Percentiles rank a stretch among this genome's conserved stretches.
Conservation (phyloP, 108 stramenopile genomes). For the Cyclotella cryptica region DNA sequence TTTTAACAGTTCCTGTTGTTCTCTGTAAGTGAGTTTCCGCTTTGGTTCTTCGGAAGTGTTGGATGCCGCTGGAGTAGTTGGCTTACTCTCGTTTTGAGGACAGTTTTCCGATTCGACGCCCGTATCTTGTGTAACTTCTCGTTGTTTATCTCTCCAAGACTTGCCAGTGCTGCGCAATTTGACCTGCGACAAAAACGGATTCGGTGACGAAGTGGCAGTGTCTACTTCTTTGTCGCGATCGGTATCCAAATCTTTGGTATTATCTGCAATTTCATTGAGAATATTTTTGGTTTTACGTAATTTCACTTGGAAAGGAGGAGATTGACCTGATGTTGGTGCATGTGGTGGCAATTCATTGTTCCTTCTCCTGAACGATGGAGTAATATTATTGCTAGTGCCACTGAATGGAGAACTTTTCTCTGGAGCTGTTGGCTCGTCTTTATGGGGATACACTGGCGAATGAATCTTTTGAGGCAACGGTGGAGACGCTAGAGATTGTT, state of each 20-base stretch:
- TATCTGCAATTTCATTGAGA: background rate
- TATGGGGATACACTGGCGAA: too few species aligned
- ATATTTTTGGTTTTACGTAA: slow-evolving; percentile 33
- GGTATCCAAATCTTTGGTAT: background rate
- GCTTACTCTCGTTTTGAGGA: slow-evolving; percentile 28
- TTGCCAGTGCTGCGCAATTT: slow-evolving; percentile 50
- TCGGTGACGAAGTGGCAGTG: slow-evolving; percentile 2
- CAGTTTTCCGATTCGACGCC: slow-evolving; percentile 48
- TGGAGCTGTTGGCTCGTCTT: background rate
- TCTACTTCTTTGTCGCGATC: slow-evolving; percentile 1
- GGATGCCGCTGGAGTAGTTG: background rate
- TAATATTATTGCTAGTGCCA: background rate
- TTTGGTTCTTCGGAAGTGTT: slow-evolving; percentile 19
- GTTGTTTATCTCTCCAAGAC: slow-evolving; percentile 11
- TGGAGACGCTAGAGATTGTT: background rate
- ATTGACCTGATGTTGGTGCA: slow-evolving; percentile 1
- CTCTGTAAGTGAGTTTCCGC: slow-evolving; percentile 26
- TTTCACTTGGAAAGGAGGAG: slow-evolving; percentile 29
- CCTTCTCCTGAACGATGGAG: background rate
- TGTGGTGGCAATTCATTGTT: background rate
- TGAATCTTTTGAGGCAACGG: background rate
- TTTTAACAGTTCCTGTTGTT: slow-evolving; percentile 41
- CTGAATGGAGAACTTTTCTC: slow-evolving; percentile 1
- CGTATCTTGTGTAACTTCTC: background rate
- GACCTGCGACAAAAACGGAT: slow-evolving; percentile 52